phyloP scores from a whole-genome alignment of 2,329 filamentous ascomycete species.

The Paecilomyces dactylethromorphus region DNA sequence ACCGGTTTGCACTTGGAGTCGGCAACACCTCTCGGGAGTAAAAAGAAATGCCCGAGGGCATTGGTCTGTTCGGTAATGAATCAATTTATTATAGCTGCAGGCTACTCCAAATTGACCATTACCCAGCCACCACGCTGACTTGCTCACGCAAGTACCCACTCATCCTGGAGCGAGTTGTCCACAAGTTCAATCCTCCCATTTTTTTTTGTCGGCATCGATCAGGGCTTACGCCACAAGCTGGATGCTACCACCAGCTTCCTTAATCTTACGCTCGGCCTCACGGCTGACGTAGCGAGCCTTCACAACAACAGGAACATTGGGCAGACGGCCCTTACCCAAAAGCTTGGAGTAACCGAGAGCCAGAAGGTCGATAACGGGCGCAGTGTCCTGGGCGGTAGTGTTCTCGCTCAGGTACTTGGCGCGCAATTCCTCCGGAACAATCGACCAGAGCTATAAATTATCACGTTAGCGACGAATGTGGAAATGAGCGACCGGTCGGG shows the following conservation, averaged over 20 bases:
- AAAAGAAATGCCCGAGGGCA: background rate
- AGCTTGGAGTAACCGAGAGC: constrained; percentile 97
- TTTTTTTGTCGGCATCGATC: background rate
- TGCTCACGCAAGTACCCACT: background rate
- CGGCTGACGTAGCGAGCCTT: constrained; percentile 92
- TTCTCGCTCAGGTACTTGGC: constrained; percentile 77
- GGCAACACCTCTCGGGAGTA: background rate
- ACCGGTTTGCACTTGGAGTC: background rate
- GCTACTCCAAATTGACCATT: background rate
- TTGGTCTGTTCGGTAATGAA: background rate
- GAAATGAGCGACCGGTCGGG: background rate
- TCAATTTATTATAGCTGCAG: background rate
- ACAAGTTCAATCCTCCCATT: background rate
- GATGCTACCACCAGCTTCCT: constrained; percentile 89
- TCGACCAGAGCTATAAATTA: constrained; percentile 74
- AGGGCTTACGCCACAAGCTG: constrained; percentile 82
- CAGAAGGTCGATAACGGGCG: constrained; percentile 96
- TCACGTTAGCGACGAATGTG: background rate
- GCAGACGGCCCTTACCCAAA: constrained; percentile 94
- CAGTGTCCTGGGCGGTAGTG: constrained; percentile 68
- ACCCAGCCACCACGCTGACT: background rate
- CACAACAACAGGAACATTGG: constrained; percentile 87
- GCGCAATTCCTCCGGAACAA: constrained; percentile 87
- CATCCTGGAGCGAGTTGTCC: background rate
- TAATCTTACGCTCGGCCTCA: constrained; percentile 98